A percentile compares a stretch with the other conserved stretches of the same genome.
phyloP scores from a whole-genome alignment of 2,329 filamentous ascomycete species.

The Phyllosticta citriasiana region DNA sequence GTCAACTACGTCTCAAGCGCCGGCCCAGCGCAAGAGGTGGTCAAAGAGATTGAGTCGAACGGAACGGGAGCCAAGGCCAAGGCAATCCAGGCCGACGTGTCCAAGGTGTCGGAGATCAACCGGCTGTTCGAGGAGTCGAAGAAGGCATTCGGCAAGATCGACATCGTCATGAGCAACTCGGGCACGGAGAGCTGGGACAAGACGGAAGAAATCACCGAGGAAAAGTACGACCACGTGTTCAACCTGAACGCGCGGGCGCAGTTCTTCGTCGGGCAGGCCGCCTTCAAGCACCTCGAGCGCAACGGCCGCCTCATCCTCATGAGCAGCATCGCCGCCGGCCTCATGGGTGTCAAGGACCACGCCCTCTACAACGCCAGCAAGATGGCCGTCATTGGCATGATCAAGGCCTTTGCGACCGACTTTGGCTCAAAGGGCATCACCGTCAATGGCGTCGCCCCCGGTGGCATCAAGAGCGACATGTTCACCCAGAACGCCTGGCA shows the following conservation, averaged over 20 bases:
- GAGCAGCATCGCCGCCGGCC: constrained; percentile 58
- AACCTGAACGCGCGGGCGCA: constrained; percentile 58
- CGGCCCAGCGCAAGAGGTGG: constrained; percentile 39
- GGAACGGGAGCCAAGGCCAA: constrained; percentile 43
- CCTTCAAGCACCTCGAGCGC: constrained; percentile 58
- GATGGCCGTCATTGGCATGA: constrained; percentile 63
- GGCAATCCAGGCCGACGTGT: constrained; percentile 50
- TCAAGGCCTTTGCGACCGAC: constrained; percentile 61
- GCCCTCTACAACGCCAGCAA: constrained; percentile 63
- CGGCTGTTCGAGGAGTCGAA: constrained; percentile 41
- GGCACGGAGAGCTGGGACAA: constrained; percentile 59
- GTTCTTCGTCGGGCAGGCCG: constrained; percentile 70
- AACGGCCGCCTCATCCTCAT: constrained; percentile 67
- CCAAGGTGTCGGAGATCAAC: constrained; percentile 47
- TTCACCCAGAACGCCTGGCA: constrained; percentile 55
- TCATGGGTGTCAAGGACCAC: constrained; percentile 60
- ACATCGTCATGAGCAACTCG: constrained; percentile 44
- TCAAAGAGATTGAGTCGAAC: constrained; percentile 35
- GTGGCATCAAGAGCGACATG: constrained; percentile 69
- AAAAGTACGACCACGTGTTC: constrained; percentile 64
- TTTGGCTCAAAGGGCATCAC: constrained; percentile 59
- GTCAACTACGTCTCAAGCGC: constrained; percentile 55
- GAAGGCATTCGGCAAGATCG: constrained; percentile 32
- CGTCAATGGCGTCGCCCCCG: constrained; percentile 63
- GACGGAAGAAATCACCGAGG: constrained; percentile 57